Evolutionary conservation across 2,329 filamentous ascomycete species (phyloP), one percentile per base, ranked within the genome.

Genomic region (Pochonia chlamydosporia): DNA sequence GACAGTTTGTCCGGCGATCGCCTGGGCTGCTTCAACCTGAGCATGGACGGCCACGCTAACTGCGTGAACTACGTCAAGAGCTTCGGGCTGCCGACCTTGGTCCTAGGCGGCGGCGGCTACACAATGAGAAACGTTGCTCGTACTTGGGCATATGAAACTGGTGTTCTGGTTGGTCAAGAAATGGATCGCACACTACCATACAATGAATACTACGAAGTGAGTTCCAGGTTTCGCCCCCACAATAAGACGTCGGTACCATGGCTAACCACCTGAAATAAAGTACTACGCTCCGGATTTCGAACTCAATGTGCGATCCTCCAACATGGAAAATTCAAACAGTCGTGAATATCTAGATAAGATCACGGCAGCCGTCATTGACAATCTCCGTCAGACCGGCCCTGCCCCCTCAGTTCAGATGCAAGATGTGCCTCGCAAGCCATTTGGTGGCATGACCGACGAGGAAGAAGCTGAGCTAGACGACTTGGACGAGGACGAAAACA

Each of bases 81-180:
- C 52, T 91, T 92, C 63, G 79, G 82, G 25, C 75, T 93, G 9
- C 93, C 93, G 0, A 84, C 95, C 3, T 78, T 99, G n/a, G 86
- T 99, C 18, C 82, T 99, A 16, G 93, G 93, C 26, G 93, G 93
- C 14, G 93, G 93, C 53, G 93, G 93, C 41, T 99, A 99, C 69
- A 99, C 93, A 1, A 95, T 95, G 67, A 85, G 93, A 53, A 99
- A 99, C 56, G 93, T 99, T 10, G 92, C 93, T 16, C 87, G 93
- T 43, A 93, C 92, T 5, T 99, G 93, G 93, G 91, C 91, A 6
- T 95, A 92, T 64, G 93, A 99, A 69, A 99, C 93, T 1, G 92
- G 92, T 54, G 79, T 90, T 49, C 77, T 97, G 8, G 88, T 96
- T 18, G 88, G 88, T 24, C 82, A 91, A 50, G 78, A 88, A 25